Evolutionary conservation across 2,329 filamentous ascomycete genomes (phyloP), one percentile per base, ranked within the genome.

Genomic region (Neofusicoccum laricinum): DNA sequence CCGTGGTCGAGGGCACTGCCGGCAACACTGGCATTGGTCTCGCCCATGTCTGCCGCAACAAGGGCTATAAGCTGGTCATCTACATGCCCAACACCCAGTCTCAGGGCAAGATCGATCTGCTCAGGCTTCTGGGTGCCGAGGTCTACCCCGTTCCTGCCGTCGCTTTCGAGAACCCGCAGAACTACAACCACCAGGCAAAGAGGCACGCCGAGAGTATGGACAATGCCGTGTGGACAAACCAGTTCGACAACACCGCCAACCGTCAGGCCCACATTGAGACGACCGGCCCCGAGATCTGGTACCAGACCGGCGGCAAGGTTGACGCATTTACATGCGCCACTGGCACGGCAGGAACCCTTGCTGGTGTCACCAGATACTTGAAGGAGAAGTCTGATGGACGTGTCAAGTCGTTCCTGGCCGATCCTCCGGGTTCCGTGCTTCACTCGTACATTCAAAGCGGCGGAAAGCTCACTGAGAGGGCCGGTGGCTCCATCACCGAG

Each of bases 71-170:
- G 76, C 88, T 97, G 58, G 93, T 98, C 75, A 99, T 99, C 76
- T 99, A 98, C 87, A 98, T 99, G 95, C 95, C 95, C 72, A 91
- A 99, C 83, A 98, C 94, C 55, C 95, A 98, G 81, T 96, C 93
- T 19, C 94, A 97, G 80, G 95, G 93, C 76, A 99, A 99, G 84
- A 91, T 99, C 75, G 95, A 98, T 77, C 85, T 99, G 61, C 83
- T 99, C 68, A 86, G 94, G 8, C 83, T 98, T 40, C 86, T 99
- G 10, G 95, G 95, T 68, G 95, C 95, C 30, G 93, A 98, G 78
- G 95, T 99, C 38, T 91, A 96, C 80, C 93, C 95, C 17, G 95
- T 99, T 0, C 95, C 95, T 15, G 95, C 94, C 7, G 95, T 98
- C 15, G 90, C 95, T 3, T 98, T 96, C 73, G 93, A 98, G 68